Evolutionary conservation across 2,329 filamentous ascomycete species (phyloP), one percentile per base, ranked within the genome.

Genomic region (Didymella sp.): DNA sequence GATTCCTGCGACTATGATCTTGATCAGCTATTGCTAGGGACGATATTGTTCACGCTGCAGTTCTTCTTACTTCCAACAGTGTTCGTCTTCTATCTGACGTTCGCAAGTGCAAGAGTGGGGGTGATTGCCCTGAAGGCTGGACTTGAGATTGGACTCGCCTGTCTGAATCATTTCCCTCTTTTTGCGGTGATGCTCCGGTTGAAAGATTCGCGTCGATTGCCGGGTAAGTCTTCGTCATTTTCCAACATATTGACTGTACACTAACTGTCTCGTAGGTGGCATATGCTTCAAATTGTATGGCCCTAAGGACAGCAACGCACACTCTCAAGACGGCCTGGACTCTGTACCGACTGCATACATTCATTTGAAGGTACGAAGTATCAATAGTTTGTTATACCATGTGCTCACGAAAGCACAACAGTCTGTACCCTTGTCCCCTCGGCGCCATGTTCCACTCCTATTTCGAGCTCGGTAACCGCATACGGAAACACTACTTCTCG

Each of bases 1-100:
- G 95, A 99, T 75, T 96, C 93, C 43, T 99, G 95, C 81, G 95
- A 98, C 78, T 99, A 99, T 78, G 95, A 98, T 73, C 85, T 99
- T 22, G 95, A 99, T 73, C 96, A 99, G 78, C 85, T 99, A 4
- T 87, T 99, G 6, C 88, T 99, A 7, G 95, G 95, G 59, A 99
- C 95, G 0, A 98, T 99, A 58, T 82, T 99, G 19, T 99, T 99
- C 73, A 98, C 95, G 0, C 81, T 99, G 7, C 84, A 99, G 1
- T 96, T 96, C 78, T 99, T 98, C 75, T 83, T 99, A 15, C 82
- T 99, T 3, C 95, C 95, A 0, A 99, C 95, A 0, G 92, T 99
- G 22, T 87, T 94, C 50, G 95, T 99, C 40, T 99, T 98, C 74
- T 99, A 99, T 72, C 83, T 97, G 58, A 96, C 96, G 38, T 99